Evolutionary conservation across 495 filamentous ascomycete genomes (phyloP).

Genomic region (Clohesyomyces aquaticus): DNA sequence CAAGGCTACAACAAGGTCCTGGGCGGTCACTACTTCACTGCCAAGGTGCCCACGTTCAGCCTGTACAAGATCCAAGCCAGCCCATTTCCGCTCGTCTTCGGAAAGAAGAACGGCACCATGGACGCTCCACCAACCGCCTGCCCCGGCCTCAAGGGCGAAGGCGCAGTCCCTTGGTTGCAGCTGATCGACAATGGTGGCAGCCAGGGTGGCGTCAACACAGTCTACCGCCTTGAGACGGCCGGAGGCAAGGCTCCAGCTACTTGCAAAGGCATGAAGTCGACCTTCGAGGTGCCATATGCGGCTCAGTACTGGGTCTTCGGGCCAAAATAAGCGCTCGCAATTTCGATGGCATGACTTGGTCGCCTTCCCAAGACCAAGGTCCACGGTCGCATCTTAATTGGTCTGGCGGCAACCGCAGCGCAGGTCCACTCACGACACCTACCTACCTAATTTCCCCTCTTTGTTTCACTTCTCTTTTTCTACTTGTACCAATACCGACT

Average conservation of each 20-base stretch:
- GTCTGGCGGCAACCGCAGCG: background rate
- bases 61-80: conserved; percentile 17
- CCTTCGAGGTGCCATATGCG: conserved; percentile 37
- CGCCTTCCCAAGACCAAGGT: no score
- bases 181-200: conserved; percentile 29
- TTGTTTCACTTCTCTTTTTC: background rate
- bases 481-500: background rate
- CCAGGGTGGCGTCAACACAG: conserved; percentile 35
- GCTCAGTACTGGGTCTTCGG: conserved; percentile 41
- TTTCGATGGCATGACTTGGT: no score
- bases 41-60: conserved; percentile 32
- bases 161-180: conserved; percentile 35
- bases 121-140: conserved; percentile 31
- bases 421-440: background rate
- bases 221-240: conserved; percentile 41
- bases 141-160: conserved; percentile 26
- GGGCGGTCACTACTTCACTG: conserved; percentile 40
- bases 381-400: background rate
- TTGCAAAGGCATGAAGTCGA: conserved; percentile 19
- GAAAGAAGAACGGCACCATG: conserved; percentile 30
- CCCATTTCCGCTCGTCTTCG: conserved; percentile 31
- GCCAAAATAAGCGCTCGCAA: conserved; percentile 15
- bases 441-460: background rate
- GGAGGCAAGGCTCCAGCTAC: conserved; percentile 35
- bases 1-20: conserved; percentile 34